Base-by-base conservation (phyloP, 768 basidiomycete genomes). In the Lactifluus pinguis region DNA sequence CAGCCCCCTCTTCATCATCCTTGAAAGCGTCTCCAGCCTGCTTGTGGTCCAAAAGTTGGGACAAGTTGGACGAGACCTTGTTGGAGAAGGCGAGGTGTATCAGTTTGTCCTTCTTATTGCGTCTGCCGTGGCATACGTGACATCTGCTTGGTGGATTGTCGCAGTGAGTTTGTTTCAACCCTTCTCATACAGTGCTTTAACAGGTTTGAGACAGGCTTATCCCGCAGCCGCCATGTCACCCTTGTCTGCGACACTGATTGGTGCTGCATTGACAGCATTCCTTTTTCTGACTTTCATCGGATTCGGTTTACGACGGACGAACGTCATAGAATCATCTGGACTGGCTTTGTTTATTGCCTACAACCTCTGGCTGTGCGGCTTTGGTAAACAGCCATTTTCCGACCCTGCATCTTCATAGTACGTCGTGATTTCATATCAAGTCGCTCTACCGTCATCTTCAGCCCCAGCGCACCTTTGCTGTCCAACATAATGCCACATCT, bases 281-380 rank as follows among this genome's bases (percentile, higher is more conserved):
- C 72, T 95, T 34, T 98, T 97, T 74, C 78, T 97, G 45, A 93
- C 93, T 1, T 78, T 89, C 66, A 95, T 98, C 64, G 95, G 95
- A 6, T 95, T 98, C 72, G 84, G 83, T 8, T 72, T 94, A 63
- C 83, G 92, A 57, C 80, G 91, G 54, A 95, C 94, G 45, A 95
- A 95, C 68, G 88, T 95, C 52, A 87, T 97, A 57, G 95, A 98
- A 72, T 92, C 92, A 3, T 86, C 89, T 2, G 84, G 89, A 51
- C 82, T 98, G 30, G 86, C 91, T 3, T 77, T 95, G 30, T 92
- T 95, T 71, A 81, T 97, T 45, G 90, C 92, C 6, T 93, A 91
- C 72, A 92, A 92, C 65, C 81, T 94, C 38, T 94, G 92, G 92
- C 77, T 93, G 38, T 92, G 90, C 68, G 89, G 89, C 17, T 86